phyloP scores from a whole-genome alignment of 768 basidiomycete genomes.

The Termitomyces sp. region DNA sequence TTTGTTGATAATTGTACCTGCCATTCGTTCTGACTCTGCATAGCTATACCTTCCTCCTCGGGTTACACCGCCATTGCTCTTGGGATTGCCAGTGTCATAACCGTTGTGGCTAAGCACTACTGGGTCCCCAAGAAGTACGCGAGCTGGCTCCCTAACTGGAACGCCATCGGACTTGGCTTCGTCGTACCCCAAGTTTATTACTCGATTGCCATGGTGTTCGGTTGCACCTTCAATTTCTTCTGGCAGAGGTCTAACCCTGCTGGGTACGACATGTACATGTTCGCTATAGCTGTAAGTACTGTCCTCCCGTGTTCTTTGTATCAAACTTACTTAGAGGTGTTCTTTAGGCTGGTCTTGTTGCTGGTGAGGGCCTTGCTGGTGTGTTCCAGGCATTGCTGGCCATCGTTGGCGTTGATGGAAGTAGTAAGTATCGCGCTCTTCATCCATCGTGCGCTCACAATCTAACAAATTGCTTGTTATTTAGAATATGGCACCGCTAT shows the following conservation, averaged over 20 bases:
- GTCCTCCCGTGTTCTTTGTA: background rate
- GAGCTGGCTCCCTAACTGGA: conserved; percentile 53
- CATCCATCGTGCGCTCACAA: background rate
- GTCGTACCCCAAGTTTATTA: conserved; percentile 50
- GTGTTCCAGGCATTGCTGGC: conserved; percentile 57
- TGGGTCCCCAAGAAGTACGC: conserved; percentile 48
- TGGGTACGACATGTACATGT: conserved; percentile 55
- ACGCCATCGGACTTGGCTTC: conserved; percentile 50
- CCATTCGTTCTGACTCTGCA: background rate
- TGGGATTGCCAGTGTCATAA: conserved; percentile 38
- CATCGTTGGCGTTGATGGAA: conserved; percentile 47
- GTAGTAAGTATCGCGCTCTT: conserved; percentile 29
- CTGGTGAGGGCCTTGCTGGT: conserved; percentile 60
- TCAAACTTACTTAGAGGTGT: background rate
- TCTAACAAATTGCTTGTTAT: conserved; percentile 1
- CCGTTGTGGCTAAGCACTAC: conserved; percentile 43
- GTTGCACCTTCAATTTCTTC: conserved; percentile 43
- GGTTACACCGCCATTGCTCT: conserved; percentile 58
- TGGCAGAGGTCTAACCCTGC: conserved; percentile 44
- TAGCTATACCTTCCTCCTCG: conserved; percentile 50
- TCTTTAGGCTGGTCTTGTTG: conserved; percentile 42
- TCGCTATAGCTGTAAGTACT: conserved; percentile 42
- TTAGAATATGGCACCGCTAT: conserved; percentile 46
- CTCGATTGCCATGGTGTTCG: conserved; percentile 47
- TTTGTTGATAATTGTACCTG: background rate